A percentile compares a stretch with the other conserved stretches of the same genome.
Evolutionary conservation across 768 basidiomycete species (phyloP).

Genomic region (Sarcodon sp.): DNA sequence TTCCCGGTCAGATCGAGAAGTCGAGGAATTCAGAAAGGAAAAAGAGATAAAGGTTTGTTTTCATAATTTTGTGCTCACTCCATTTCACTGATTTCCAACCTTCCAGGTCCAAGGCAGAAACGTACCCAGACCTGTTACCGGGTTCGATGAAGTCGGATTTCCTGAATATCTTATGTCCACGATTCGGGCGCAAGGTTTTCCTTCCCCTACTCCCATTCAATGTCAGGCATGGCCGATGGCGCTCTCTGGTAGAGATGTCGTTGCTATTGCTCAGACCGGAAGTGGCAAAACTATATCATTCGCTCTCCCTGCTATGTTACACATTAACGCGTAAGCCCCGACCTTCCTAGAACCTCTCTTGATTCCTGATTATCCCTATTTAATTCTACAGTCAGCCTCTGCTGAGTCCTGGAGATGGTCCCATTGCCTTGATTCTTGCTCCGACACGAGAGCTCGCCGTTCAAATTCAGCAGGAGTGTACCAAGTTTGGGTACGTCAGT

Average conservation of each 20-base stretch:
- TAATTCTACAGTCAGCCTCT: constrained; percentile 89
- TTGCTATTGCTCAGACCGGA: constrained; percentile 96
- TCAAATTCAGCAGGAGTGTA: constrained; percentile 97
- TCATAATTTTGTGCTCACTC: background rate
- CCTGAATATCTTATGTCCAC: constrained; percentile 93
- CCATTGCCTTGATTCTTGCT: constrained; percentile 92
- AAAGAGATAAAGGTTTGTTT: constrained; percentile 78
- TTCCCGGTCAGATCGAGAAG: constrained; percentile 67
- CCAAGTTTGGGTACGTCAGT: constrained; percentile 78
- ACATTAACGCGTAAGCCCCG: constrained; percentile 86
- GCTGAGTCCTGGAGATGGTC: constrained; percentile 87
- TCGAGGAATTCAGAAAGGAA: constrained; percentile 70
- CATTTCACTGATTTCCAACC: background rate
- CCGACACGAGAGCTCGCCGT: constrained; percentile 98
- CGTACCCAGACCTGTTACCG: constrained; percentile 81
- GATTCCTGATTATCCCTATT: constrained; percentile 6
- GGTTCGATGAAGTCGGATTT: constrained; percentile 92
- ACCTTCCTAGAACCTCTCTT: background rate
- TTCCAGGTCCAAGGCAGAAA: constrained; percentile 72
- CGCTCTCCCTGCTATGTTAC: constrained; percentile 97
- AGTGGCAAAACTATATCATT: constrained; percentile 99
- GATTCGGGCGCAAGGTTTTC: constrained; percentile 90
- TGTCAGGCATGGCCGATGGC: constrained; percentile 99
- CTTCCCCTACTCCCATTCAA: constrained; percentile 87
- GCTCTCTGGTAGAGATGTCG: constrained; percentile 82